Percentiles rank a stretch among this genome's conserved stretches.
These are phyloP conservation scores for Mycocentrospora acerina DNA, from an alignment of 2,329 filamentous ascomycete species.

Conservation along the genomic window DNA sequence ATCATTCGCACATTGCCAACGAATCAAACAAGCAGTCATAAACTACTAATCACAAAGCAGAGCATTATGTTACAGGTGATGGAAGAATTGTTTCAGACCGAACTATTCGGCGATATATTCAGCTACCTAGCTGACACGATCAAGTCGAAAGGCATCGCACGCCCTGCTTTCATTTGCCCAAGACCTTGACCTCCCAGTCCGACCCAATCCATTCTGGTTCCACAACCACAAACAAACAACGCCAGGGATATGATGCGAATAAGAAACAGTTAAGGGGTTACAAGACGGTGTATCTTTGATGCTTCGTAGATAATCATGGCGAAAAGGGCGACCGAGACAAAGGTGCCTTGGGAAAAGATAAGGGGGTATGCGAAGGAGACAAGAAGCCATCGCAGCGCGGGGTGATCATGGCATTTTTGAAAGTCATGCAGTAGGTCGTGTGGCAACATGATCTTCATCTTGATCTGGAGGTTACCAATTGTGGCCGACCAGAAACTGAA, in stretches of 20 bases:
- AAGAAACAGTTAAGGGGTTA: conserved; percentile 37
- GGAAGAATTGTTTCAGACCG: conserved; percentile 11
- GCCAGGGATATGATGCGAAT: conserved; percentile 47
- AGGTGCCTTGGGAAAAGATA: conserved; percentile 9
- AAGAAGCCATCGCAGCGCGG: conserved; percentile 14
- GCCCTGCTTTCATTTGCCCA: conserved; percentile 15
- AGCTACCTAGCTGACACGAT: conserved; percentile 25
- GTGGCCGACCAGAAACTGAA: conserved; percentile 3
- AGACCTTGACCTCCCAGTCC: conserved; percentile 18
- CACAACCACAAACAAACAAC: conserved; percentile 36
- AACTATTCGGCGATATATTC: conserved; percentile 26
- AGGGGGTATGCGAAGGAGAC: conserved; percentile 27
- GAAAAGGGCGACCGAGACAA: conserved; percentile 23
- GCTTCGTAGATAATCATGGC: conserved; percentile 40
- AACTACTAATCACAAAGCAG: no score
- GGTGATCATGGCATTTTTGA: conserved; percentile 19
- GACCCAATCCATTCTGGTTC: conserved; percentile 23
- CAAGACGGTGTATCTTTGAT: conserved; percentile 47
- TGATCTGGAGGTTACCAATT: conserved; percentile 6
- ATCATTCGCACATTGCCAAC: neutral
- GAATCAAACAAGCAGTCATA: no score
- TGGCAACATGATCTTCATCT: conserved; percentile 19
- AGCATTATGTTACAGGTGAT: neutral
- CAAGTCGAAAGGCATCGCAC: conserved; percentile 10
- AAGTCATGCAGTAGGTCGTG: conserved; percentile 30